These are phyloP conservation scores for Colletotrichum spinosum DNA, from an alignment of 2,329 filamentous ascomycete genomes.

Conservation along the genomic window DNA sequence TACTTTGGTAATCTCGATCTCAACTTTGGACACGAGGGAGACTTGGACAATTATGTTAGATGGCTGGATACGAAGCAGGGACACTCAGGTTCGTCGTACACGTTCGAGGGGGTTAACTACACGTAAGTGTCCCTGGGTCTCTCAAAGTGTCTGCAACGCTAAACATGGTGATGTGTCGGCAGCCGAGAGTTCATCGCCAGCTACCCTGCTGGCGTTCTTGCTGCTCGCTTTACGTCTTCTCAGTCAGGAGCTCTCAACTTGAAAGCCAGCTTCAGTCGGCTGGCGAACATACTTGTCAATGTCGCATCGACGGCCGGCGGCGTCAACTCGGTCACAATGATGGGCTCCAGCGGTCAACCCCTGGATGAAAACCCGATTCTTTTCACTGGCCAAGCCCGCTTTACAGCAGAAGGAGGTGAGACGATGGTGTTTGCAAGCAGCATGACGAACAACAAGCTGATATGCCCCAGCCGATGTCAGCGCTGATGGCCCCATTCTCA, in stretches of 20 bases:
- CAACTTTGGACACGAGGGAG: conserved; percentile 49
- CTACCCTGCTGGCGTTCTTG: conserved; percentile 54
- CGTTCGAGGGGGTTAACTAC: conserved; percentile 44
- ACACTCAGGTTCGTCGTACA: conserved; percentile 51
- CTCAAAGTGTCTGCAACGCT: not conserved
- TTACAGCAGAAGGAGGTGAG: conserved; percentile 40
- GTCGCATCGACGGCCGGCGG: conserved; percentile 35
- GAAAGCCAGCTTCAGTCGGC: conserved; percentile 40
- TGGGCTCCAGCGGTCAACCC: conserved; percentile 40
- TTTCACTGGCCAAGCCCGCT: conserved; percentile 39
- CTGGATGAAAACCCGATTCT: conserved; percentile 36
- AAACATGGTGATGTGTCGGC: not conserved
- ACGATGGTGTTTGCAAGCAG: not conserved
- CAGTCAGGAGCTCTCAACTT: conserved; percentile 39
- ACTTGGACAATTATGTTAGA: conserved; percentile 49
- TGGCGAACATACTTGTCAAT: conserved; percentile 35
- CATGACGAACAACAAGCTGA: not conserved
- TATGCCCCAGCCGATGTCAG: conserved; percentile 5
- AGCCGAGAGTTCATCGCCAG: conserved; percentile 55
- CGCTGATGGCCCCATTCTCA: conserved; percentile 21
- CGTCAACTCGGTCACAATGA: conserved; percentile 41
- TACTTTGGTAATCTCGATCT: conserved; percentile 49
- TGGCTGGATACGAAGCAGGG: conserved; percentile 52
- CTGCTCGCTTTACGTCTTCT: conserved; percentile 42
- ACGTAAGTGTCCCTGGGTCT: conserved; percentile 31